Base-by-base conservation (phyloP, 495 filamentous ascomycete species). In the Thozetella sp. region DNA sequence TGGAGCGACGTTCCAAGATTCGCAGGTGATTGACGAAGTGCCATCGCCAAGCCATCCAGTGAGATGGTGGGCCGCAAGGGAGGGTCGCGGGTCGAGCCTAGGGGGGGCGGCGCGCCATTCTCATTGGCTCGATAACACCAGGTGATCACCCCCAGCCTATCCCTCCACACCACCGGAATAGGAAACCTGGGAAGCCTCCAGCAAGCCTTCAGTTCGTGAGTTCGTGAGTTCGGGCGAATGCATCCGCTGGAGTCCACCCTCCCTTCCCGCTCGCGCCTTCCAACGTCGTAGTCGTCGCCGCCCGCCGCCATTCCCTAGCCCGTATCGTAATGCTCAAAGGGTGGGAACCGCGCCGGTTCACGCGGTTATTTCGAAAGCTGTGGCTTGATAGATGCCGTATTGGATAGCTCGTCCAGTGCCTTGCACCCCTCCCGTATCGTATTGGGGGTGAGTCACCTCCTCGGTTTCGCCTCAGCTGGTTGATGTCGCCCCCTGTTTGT, bases 1-100 rank as follows among this genome's bases (percentile, higher is more conserved):
- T 19, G n/a, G 24, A 34, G 53, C 23, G 27, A 4, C 40, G 45
- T 37, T 57, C 48, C 53, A 54, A 53, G 40, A 56, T 56, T 50
- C 53, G 11, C 22, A 25, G 40, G 23, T 46, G 34, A 50, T 56
- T 27, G 40, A 25, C 27, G 43, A 48, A 10, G 43, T 54, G 17
- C 53, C 30, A 30, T 55, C 25, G 19, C 43, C 25, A 48, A 48
- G n/a, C 30, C 25, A 27, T 37, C 34, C 3, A 48, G 22, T 59
- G 62, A 51, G 54, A 66, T 63, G 63, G 63, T 51, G 40, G 57
- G 57, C 40, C 40, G 27, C 19, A 37, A 27, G 6, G 37, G 37
- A 53, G 37, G 61, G 53, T 51, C 66, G 67, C 69, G 68, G 68
- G 68, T 69, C 55, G 59, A 62, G 66, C 63, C 63, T 72, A 30